Base-by-base conservation (phyloP, 192 early-diverging fungal genomes). In the Coemansia interrupta region DNA sequence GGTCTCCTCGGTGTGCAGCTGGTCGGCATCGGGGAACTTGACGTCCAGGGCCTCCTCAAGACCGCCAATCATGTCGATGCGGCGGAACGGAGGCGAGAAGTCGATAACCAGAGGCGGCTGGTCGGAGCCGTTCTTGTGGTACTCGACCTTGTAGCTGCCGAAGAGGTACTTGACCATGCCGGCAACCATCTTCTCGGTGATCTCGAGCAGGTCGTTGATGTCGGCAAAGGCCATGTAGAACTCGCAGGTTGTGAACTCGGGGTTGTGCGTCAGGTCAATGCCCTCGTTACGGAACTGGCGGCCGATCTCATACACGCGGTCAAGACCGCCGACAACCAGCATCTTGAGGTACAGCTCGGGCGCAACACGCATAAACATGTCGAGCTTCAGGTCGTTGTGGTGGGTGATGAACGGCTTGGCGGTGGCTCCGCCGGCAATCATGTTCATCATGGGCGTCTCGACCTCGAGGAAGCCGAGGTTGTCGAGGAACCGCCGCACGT, bases 401-500 rank as follows among this genome's bases (percentile, higher is more conserved):
- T 97, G 95, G 29, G 97, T 99, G 61, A 95, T 78, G 75, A 99
- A 99, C 19, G 97, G 97, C 83, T 95, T 96, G 63, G 97, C 97
- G n/a, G 95, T 96, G 47, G 97, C 95, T 56, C 97, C 95, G 69
- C 90, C 90, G 13, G 91, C 90, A 82, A 97, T 94, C 90, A 91
- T 90, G 85, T 95, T 96, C 94, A 99, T 97, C 94, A 97, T 97
- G 30, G 97, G 97, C n/a, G 97, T 99, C 73, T 99, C 97, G 48
- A 99, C 96, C 82, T 99, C 96, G 51, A 99, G 83, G 83, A 99
- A 99, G 39, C 90, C 92, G 32, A 87, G 86, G 63, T 91, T 84
- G 73, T 99, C 96, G 56, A 99, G 82, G 84, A 95, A 99, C 38
- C 84, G 83, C 60, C 96, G 90, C 29, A 99, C 82, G 68, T 99